phyloP scores from a whole-genome alignment of 768 basidiomycete genomes.

The Nevesoporus exiguus region DNA sequence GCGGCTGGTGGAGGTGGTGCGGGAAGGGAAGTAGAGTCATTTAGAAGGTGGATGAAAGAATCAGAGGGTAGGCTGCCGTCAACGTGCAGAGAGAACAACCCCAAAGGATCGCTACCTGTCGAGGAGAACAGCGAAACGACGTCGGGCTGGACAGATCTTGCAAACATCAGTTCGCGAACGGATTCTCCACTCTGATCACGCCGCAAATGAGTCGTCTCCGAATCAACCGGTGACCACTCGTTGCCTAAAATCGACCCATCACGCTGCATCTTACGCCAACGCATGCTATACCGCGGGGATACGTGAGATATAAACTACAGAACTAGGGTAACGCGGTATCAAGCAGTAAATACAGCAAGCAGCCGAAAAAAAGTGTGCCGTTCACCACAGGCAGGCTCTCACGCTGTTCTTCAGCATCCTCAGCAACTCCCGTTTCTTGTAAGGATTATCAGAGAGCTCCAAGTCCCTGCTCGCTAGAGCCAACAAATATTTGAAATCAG shows the following conservation, averaged over 20 bases:
- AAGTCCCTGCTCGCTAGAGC: slow-evolving; percentile 54
- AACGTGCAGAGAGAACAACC: slow-evolving; percentile 46
- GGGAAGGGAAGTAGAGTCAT: slow-evolving; percentile 53
- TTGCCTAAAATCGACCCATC: neutral
- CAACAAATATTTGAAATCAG: slow-evolving; percentile 83
- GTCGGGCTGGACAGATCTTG: slow-evolving; percentile 54
- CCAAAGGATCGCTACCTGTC: slow-evolving; percentile 58
- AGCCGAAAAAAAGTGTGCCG: neutral
- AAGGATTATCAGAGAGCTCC: slow-evolving; percentile 50
- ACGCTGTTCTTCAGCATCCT: slow-evolving; percentile 48
- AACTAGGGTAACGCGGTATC: neutral
- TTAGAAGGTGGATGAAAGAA: slow-evolving; percentile 61
- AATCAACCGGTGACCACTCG: slow-evolving; percentile 5
- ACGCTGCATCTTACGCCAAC: neutral
- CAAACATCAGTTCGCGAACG: slow-evolving; percentile 42
- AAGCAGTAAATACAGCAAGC: slow-evolving; percentile 15
- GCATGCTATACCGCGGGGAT: slow-evolving; percentile 1
- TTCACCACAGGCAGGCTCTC: slow-evolving; percentile 24
- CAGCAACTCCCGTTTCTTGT: slow-evolving; percentile 52
- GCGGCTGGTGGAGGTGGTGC: slow-evolving; percentile 43
- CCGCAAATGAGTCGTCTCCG: slow-evolving; percentile 13
- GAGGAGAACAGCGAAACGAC: slow-evolving; percentile 76
- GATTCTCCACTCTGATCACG: slow-evolving; percentile 20
- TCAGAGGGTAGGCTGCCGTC: slow-evolving; percentile 55
- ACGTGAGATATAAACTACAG: slow-evolving; percentile 12